phyloP scores from a whole-genome alignment of 2,329 filamentous ascomycete species.

The Fusarium secorum region DNA sequence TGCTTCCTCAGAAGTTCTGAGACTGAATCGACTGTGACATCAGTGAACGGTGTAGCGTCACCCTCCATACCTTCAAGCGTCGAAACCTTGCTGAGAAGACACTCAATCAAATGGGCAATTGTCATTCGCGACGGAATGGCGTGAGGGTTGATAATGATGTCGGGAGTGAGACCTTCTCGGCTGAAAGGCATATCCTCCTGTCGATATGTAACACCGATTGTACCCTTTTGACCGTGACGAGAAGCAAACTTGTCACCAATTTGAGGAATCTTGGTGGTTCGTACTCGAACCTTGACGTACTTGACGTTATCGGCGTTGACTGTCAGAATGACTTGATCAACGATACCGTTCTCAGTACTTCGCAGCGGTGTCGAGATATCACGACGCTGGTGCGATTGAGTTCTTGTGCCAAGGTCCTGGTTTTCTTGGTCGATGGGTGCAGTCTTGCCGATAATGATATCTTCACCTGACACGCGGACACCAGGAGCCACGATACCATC shows the following conservation, averaged over 20 bases:
- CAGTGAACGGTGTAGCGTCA: constrained; percentile 96
- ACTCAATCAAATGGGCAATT: constrained; percentile 99
- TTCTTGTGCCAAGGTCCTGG: constrained; percentile 92
- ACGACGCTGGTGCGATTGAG: constrained; percentile 87
- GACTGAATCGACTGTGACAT: constrained; percentile 94
- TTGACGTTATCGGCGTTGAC: constrained; percentile 94
- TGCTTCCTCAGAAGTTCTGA: constrained; percentile 86
- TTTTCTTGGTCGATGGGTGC: constrained; percentile 92
- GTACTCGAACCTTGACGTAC: constrained; percentile 96
- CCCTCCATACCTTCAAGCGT: constrained; percentile 94
- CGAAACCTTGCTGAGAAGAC: constrained; percentile 94
- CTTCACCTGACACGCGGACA: constrained; percentile 93
- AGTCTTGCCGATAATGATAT: constrained; percentile 99
- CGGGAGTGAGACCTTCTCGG: constrained; percentile 86
- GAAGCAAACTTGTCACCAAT: constrained; percentile 99
- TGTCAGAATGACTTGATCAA: constrained; percentile 91
- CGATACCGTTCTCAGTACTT: constrained; percentile 95
- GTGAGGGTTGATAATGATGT: constrained; percentile 99
- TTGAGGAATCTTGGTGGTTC: constrained; percentile 97
- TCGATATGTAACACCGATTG: constrained; percentile 96
- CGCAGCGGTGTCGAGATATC: constrained; percentile 95
- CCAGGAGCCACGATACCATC: constrained; percentile 95
- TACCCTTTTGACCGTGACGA: constrained; percentile 98
- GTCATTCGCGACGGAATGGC: constrained; percentile 99
- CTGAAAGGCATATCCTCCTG: constrained; percentile 99